Conservation (phyloP, 2,329 filamentous ascomycete genomes). For the Stemphylium beticola region DNA sequence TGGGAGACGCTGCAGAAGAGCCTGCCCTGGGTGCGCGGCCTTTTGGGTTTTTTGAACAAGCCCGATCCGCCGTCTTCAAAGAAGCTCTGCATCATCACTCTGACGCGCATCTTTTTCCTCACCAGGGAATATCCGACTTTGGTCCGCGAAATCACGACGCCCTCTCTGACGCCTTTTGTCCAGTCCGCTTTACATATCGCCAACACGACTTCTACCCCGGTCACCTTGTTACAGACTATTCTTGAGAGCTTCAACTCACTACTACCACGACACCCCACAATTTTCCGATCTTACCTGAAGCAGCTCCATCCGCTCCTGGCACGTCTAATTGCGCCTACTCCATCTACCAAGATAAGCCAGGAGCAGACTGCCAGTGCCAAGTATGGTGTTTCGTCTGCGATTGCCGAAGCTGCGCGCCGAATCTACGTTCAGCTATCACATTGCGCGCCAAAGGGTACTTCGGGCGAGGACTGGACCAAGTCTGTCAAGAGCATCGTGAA, state of each 20-base stretch:
- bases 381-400: constrained; percentile 57
- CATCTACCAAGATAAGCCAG: constrained; percentile 46
- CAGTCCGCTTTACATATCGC: constrained; percentile 72
- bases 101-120: constrained; percentile 83
- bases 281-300: constrained; percentile 75
- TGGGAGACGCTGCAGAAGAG: constrained; percentile 79
- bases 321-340: constrained; percentile 68
- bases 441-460: constrained; percentile 80
- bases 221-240: constrained; percentile 66
- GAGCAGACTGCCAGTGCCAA: constrained; percentile 33
- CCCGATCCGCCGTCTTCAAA: constrained; percentile 77
- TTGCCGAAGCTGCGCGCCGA: constrained; percentile 65
- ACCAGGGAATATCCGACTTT: constrained; percentile 84
- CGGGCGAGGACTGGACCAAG: constrained; percentile 78
- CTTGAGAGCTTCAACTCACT: constrained; percentile 74
- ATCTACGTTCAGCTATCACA: constrained; percentile 76
- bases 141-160: constrained; percentile 85
- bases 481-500: constrained; percentile 67
- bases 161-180: constrained; percentile 76
- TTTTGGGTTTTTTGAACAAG: constrained; percentile 80
- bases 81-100: constrained; percentile 74
- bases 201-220: constrained; percentile 26
- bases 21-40: constrained; percentile 76
- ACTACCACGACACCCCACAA: constrained; percentile 80
- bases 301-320: constrained; percentile 70